phyloP scores from a whole-genome alignment of 768 basidiomycete genomes.

The Boletellus ananas region DNA sequence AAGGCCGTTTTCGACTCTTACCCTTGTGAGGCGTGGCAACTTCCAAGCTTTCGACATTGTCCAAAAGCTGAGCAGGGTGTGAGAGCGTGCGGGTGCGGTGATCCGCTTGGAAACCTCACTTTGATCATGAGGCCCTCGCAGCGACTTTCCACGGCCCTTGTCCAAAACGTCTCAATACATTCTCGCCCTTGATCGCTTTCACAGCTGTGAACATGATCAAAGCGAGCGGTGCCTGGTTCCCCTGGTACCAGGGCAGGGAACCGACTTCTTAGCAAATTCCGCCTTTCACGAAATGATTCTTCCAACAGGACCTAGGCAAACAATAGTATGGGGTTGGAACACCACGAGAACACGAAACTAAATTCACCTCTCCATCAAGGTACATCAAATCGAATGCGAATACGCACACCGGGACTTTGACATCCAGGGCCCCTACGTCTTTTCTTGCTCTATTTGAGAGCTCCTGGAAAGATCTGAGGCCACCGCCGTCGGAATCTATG shows the following conservation, averaged over 20 bases:
- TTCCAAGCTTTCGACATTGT: slow-evolving; percentile 44
- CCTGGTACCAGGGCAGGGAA: slow-evolving; percentile 53
- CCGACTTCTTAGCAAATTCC: slow-evolving; percentile 55
- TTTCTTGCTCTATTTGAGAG: slow-evolving; percentile 82
- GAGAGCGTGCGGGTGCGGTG: slow-evolving; percentile 1
- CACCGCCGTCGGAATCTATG: slow-evolving; percentile 59
- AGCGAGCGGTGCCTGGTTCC: slow-evolving; percentile 50
- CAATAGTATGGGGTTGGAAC: neutral
- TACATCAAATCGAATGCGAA: slow-evolving; percentile 90
- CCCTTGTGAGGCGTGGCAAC: slow-evolving; percentile 33
- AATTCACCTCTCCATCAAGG: slow-evolving; percentile 70
- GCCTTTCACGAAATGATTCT: slow-evolving; percentile 66
- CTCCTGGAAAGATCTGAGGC: slow-evolving; percentile 79
- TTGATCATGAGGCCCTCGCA: slow-evolving; percentile 97
- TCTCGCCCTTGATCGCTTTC: slow-evolving; percentile 60
- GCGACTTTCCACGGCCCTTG: slow-evolving; percentile 65
- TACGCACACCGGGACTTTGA: slow-evolving; percentile 77
- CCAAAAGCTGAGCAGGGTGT: slow-evolving; percentile 51
- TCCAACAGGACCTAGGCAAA: slow-evolving; percentile 57
- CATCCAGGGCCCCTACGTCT: slow-evolving; percentile 69
- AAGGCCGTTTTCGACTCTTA: slow-evolving; percentile 52
- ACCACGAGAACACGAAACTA: neutral
- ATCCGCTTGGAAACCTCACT: slow-evolving; percentile 34
- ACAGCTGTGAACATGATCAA: slow-evolving; percentile 71
- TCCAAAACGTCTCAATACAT: slow-evolving; percentile 73